Evolutionary conservation across 1,284 basidiomycete species (phyloP).

Genomic region (Moesziomyces sp.): DNA sequence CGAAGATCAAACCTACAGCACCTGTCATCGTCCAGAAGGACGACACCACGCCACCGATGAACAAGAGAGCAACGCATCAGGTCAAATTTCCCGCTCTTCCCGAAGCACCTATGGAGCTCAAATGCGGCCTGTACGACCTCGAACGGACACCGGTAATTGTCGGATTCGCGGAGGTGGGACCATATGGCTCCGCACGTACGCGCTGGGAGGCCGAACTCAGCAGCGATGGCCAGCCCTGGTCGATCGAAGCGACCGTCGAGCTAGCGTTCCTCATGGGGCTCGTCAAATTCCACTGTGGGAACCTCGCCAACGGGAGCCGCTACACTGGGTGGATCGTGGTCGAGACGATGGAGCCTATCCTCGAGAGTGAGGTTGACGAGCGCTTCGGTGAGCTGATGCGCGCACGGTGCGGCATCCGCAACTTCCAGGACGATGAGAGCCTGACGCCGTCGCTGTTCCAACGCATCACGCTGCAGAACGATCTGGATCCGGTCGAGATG

Average conservation of each 20-base stretch:
- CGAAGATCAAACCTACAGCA: constrained; percentile 82
- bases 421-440: constrained; percentile 91
- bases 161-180: constrained; percentile 97
- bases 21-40: too few species aligned
- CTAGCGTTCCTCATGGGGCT: constrained; percentile 99
- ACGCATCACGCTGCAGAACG: constrained; percentile 87
- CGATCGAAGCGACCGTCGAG: constrained; percentile 94
- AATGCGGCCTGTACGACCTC: constrained; percentile 73
- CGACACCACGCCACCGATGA: too few species aligned
- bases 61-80: constrained; percentile 87
- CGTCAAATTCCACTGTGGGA: constrained; percentile 98
- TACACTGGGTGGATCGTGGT: constrained; percentile 98
- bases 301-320: constrained; percentile 80
- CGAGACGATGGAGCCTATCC: constrained; percentile 93
- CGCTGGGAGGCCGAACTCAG: constrained; percentile 80
- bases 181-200: constrained; percentile 97
- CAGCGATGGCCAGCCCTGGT: constrained; percentile 38
- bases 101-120: constrained; percentile 68
- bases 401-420: constrained; percentile 96
- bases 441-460: too few species aligned
- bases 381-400: constrained; percentile 97
- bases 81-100: constrained; percentile 86
- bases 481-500: constrained; percentile 94
- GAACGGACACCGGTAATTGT: constrained; percentile 96
- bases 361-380: constrained; percentile 91